Percentiles rank a stretch among this genome's conserved stretches.
Evolutionary conservation across 495 filamentous ascomycete genomes (phyloP).

Genomic region (Penicillium paradoxum): DNA sequence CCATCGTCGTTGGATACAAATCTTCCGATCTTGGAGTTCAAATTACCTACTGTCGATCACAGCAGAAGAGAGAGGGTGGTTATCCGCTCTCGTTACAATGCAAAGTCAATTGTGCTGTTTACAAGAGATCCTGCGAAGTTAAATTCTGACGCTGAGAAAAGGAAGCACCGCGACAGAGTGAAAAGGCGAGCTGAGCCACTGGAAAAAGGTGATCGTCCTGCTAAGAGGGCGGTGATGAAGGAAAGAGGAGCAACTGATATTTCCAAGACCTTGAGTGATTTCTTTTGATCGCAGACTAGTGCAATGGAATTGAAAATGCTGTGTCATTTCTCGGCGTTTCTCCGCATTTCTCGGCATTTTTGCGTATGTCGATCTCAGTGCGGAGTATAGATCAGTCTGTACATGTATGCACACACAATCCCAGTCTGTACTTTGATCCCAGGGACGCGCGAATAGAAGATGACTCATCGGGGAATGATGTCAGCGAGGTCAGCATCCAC

Average conservation of each 20-base stretch:
- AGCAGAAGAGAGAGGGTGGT: constrained; percentile 1
- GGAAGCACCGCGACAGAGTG: constrained; percentile 5
- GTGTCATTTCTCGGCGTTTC: too few relatives aligned
- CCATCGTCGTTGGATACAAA: neutral
- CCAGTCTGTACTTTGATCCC: too few relatives aligned
- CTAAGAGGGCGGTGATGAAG: constrained; percentile 23
- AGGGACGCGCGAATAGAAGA: neutral
- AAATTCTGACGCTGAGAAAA: neutral
- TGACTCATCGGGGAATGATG: neutral
- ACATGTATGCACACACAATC: too few relatives aligned
- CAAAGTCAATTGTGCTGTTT: constrained; percentile 5
- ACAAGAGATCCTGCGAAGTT: constrained; percentile 3
- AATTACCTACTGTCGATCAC: neutral
- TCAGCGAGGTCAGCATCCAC: neutral
- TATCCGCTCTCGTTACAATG: constrained; percentile 2
- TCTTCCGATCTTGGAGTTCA: constrained; percentile 3
- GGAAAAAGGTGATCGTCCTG: neutral
- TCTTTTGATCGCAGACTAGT: constrained; percentile 10
- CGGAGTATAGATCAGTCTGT: too few relatives aligned
- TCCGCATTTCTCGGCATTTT: too few relatives aligned
- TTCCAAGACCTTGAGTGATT: constrained; percentile 17
- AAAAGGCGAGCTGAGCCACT: constrained; percentile 1
- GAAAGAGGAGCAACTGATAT: constrained; percentile 16
- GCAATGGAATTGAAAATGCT: too few relatives aligned
- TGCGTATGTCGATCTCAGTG: too few relatives aligned